phyloP scores from a whole-genome alignment of 108 stramenopile genomes.

The Schizochytrium sp. region DNA sequence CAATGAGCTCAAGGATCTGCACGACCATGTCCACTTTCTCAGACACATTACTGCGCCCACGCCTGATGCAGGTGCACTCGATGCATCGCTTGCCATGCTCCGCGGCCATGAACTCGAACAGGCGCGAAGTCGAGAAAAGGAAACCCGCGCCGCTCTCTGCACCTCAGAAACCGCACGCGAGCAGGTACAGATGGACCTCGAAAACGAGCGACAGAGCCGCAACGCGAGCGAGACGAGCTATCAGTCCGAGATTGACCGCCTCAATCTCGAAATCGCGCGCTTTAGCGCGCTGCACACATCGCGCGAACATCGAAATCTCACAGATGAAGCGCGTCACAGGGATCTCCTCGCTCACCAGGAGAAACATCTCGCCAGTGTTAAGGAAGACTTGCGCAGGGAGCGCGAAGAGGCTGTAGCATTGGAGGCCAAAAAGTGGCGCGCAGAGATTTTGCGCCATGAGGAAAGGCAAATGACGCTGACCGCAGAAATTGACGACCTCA shows the following conservation, averaged over 20 bases:
- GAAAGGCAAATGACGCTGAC: background rate
- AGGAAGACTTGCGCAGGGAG: background rate
- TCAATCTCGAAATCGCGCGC: background rate
- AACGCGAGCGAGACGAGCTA: background rate
- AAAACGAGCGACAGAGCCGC: background rate
- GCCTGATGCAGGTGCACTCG: background rate
- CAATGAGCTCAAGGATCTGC: background rate
- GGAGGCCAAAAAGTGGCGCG: background rate
- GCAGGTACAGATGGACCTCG: background rate
- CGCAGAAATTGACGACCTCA: background rate
- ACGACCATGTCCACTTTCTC: slow-evolving; percentile 1
- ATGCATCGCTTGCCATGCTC: background rate
- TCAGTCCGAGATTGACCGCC: background rate
- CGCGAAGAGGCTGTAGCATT: background rate
- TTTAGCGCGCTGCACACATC: background rate
- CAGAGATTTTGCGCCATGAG: background rate
- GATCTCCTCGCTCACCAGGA: background rate
- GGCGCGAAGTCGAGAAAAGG: background rate
- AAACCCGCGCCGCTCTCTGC: background rate
- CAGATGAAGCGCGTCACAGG: background rate
- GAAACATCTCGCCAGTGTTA: background rate
- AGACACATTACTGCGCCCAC: slow-evolving; percentile 9
- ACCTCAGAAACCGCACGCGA: slow-evolving; percentile 3
- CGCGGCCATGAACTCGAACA: background rate
- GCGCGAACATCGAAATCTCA: background rate